These are phyloP conservation scores for Salicornia ramosissima DNA, from an alignment of 148 eudicot genomes.

Conservation along the genomic window DNA sequence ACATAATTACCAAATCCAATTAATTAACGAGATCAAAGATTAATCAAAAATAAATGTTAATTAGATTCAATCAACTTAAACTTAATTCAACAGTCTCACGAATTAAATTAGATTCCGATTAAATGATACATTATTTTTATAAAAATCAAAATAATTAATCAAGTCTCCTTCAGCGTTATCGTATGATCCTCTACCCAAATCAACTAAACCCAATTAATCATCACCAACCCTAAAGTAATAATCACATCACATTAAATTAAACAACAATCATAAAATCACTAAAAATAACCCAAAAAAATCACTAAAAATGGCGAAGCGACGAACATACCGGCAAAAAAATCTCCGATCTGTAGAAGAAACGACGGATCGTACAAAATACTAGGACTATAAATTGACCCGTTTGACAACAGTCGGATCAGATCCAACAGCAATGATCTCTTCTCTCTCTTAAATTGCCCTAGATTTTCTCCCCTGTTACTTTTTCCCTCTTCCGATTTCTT, in stretches of 20 bases:
- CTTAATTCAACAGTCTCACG: neutral
- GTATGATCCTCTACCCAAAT: neutral
- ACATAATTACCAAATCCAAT: neutral
- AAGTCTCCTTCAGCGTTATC: neutral
- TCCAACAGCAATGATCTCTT: slow-evolving; percentile 9
- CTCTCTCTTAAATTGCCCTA: slow-evolving; percentile 3
- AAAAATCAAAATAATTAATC: neutral
- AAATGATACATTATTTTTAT: neutral
- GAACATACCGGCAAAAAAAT: slow-evolving; percentile 4
- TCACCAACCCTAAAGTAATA: neutral
- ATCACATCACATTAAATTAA: neutral
- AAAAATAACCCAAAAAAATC: neutral
- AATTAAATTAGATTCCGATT: slow-evolving; percentile 3
- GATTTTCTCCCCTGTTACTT: neutral
- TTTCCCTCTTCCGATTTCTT: slow-evolving; percentile 13
- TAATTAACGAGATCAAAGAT: neutral
- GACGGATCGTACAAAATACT: slow-evolving; percentile 20
- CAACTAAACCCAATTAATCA: neutral
- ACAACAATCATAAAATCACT: neutral
- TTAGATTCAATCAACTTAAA: neutral
- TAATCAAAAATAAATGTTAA: neutral
- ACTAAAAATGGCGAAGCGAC: neutral
- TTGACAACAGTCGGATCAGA: slow-evolving; percentile 16
- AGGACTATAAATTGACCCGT: neutral
- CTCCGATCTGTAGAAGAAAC: slow-evolving; percentile 17